phyloP scores from a whole-genome alignment of 306 rosid species.

The Dicorynia guianensis region DNA sequence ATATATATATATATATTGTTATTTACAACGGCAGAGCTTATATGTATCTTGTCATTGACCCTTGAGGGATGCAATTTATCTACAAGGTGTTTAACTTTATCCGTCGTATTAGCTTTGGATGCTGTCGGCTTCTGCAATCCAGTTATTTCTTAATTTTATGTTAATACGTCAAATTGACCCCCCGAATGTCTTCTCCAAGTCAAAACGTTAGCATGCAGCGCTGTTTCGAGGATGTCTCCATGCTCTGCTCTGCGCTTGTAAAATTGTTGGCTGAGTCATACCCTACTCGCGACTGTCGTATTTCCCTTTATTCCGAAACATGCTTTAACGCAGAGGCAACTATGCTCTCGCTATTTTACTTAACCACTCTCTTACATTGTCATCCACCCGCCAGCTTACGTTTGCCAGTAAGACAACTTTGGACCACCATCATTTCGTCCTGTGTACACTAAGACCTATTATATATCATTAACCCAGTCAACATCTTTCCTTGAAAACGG shows the following conservation, averaged over 20 bases:
- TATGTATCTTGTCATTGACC: too few relatives aligned
- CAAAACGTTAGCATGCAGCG: conserved; percentile 8
- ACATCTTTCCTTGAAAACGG: too few relatives aligned
- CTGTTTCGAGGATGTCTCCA: conserved; percentile 1
- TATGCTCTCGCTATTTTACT: conserved; percentile 29
- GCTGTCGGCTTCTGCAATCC: not conserved
- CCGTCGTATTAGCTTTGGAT: not conserved
- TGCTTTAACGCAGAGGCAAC: not conserved
- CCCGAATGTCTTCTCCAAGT: not conserved
- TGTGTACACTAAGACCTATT: not conserved
- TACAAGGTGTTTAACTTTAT: too few relatives aligned
- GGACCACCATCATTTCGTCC: conserved; percentile 34
- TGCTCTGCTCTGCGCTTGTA: not conserved
- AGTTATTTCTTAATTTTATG: not conserved
- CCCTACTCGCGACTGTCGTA: not conserved
- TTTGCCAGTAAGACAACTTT: conserved; percentile 32
- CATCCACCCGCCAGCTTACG: conserved; percentile 14
- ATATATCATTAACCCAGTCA: not conserved
- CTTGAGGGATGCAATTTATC: too few relatives aligned
- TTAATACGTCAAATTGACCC: not conserved
- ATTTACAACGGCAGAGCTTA: too few relatives aligned
- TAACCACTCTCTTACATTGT: not conserved
- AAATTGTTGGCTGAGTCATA: not conserved
- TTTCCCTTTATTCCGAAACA: conserved; percentile 31
- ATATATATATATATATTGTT: too few relatives aligned